Evolutionary conservation across 192 early-diverging fungal species (phyloP).

Genomic region (Tieghemiomyces parasiticus): DNA sequence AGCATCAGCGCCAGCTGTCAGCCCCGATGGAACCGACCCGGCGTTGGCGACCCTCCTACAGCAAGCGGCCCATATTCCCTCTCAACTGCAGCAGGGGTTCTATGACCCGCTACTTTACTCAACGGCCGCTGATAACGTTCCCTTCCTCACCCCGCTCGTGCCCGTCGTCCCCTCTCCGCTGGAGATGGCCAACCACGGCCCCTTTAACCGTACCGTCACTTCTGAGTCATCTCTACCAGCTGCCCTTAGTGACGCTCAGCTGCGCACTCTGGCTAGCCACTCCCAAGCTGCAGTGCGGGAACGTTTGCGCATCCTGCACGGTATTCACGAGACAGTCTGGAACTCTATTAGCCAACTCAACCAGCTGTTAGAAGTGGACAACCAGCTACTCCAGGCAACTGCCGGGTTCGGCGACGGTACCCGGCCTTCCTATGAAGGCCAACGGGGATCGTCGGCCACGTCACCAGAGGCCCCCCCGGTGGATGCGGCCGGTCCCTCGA

Average conservation of each 20-base stretch:
- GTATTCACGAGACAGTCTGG: constrained; percentile 3
- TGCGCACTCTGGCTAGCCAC: background rate
- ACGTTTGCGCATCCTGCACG: constrained; percentile 1
- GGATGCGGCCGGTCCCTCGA: too few relatives aligned
- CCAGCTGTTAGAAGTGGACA: constrained; percentile 3
- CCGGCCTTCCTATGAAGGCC: too few relatives aligned
- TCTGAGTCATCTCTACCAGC: too few relatives aligned
- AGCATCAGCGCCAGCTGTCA: too few relatives aligned
- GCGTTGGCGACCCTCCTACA: too few relatives aligned
- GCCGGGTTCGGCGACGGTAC: too few relatives aligned
- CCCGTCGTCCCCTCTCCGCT: background rate
- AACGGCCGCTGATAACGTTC: background rate
- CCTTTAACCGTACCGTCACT: too few relatives aligned
- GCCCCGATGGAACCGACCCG: too few relatives aligned
- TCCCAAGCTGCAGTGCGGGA: background rate
- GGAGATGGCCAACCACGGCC: background rate
- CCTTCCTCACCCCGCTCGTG: constrained; percentile 5
- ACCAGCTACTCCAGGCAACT: constrained; percentile 8
- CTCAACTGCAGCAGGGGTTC: constrained; percentile 2
- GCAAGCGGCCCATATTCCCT: too few relatives aligned
- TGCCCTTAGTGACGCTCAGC: too few relatives aligned
- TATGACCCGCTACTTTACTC: background rate
- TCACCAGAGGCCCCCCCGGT: too few relatives aligned
- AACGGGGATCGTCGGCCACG: too few relatives aligned
- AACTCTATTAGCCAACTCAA: constrained; percentile 7